Evolutionary conservation across 768 basidiomycete genomes (phyloP).

Genomic region (Phaeolepiota aurea): DNA sequence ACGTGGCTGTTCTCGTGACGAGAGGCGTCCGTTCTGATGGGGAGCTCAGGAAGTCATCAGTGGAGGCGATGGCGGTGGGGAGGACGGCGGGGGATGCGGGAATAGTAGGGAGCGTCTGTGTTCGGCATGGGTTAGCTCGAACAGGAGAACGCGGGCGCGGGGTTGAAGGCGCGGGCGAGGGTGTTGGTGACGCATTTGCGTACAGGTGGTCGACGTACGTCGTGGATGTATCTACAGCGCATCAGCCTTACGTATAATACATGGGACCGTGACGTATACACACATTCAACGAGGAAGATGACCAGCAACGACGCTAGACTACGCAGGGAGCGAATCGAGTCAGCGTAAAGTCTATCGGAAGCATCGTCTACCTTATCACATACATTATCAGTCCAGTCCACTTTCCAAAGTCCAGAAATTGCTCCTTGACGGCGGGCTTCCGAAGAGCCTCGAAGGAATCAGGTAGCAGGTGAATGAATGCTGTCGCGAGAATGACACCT

Average conservation of each 20-base stretch:
- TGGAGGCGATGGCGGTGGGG: neutral
- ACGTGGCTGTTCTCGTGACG: conserved; percentile 2
- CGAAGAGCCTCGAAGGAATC: conserved; percentile 62
- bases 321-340: neutral
- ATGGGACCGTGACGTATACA: conserved; percentile 16
- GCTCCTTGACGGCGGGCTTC: conserved; percentile 31
- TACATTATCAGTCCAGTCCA: conserved; percentile 72
- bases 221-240: conserved; percentile 57
- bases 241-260: neutral
- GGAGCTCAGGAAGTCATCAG: conserved; percentile 1
- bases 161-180: conserved; percentile 27
- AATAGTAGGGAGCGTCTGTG: neutral
- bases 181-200: conserved; percentile 45
- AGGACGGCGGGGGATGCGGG: conserved; percentile 1
- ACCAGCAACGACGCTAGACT: conserved; percentile 57
- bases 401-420: conserved; percentile 40
- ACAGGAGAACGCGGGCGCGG: conserved; percentile 11
- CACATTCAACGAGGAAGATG: conserved; percentile 80
- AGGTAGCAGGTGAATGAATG: conserved; percentile 74
- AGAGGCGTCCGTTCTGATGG: conserved; percentile 1
- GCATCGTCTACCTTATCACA: conserved; percentile 17
- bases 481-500: conserved; percentile 79
- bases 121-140: neutral
- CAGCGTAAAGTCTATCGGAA: neutral
- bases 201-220: conserved; percentile 69